Conservation (phyloP, 371 early-diverging fungal genomes). For the Mucor irregularis region DNA sequence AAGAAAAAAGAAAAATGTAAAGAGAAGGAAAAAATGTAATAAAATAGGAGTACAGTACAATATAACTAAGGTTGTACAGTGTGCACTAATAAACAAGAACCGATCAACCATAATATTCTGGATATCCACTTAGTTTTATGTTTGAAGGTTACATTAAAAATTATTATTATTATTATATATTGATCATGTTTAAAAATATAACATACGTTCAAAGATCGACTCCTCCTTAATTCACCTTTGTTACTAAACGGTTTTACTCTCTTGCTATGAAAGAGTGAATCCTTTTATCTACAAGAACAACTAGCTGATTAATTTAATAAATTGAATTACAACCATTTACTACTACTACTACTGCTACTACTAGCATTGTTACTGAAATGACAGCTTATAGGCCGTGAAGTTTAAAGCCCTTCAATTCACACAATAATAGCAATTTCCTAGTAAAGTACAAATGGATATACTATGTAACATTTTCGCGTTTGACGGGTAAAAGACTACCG, state of each 20-base stretch:
- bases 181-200: background rate
- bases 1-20: background rate
- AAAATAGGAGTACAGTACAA: slow-evolving; percentile 8
- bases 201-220: slow-evolving; percentile 10
- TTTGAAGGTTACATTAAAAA: slow-evolving; percentile 6
- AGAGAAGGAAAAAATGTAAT: background rate
- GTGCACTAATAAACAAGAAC: slow-evolving; percentile 1
- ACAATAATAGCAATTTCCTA: too few relatives aligned
- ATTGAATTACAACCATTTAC: too few relatives aligned
- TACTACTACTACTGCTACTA: too few relatives aligned
- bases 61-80: slow-evolving; percentile 25
- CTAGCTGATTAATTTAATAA: background rate
- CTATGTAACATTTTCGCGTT: too few relatives aligned
- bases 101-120: slow-evolving; percentile 5
- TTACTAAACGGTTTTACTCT: too few relatives aligned
- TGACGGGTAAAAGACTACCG: too few relatives aligned
- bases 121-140: background rate
- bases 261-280: too few relatives aligned
- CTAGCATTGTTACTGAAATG: too few relatives aligned
- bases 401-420: too few relatives aligned
- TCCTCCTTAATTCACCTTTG: slow-evolving; percentile 10
- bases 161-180: too few relatives aligned
- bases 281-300: background rate
- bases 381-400: too few relatives aligned
- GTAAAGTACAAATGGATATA: too few relatives aligned